Percentiles rank a stretch among this genome's conserved stretches.
Conservation (phyloP, 2,329 filamentous ascomycete species). For the Ophiostoma sp. region DNA sequence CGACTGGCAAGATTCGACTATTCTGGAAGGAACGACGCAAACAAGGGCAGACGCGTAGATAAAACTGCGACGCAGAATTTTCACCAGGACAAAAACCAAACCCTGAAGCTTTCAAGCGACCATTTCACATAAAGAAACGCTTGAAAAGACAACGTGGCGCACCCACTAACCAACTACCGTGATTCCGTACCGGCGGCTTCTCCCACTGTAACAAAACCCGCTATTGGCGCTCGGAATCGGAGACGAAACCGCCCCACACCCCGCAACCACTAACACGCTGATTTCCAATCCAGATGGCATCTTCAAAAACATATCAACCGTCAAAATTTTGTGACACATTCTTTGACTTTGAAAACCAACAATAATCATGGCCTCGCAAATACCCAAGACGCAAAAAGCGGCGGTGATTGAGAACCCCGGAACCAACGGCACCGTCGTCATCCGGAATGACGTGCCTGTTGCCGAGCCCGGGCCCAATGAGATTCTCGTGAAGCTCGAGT, state of each 20-base stretch:
- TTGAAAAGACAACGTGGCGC: not conserved
- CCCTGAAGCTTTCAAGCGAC: no score
- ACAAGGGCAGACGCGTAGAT: no score
- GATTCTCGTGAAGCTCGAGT: constrained; percentile 13
- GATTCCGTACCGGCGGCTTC: constrained; percentile 4
- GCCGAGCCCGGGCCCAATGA: constrained; percentile 10
- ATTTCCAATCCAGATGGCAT: not conserved
- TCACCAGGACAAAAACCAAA: no score
- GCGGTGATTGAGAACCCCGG: constrained; percentile 17
- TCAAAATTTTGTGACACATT: not conserved
- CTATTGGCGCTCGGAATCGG: not conserved
- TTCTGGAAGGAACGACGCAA: no score
- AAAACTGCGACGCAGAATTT: no score
- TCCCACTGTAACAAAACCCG: not conserved
- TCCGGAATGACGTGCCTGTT: constrained; percentile 2
- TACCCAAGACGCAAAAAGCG: constrained; percentile 1
- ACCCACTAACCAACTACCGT: not conserved
- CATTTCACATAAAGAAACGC: not conserved
- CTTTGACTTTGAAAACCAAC: not conserved
- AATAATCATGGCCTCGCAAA: not conserved
- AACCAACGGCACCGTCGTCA: not conserved
- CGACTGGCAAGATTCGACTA: no score
- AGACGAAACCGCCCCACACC: not conserved
- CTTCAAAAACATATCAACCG: not conserved
- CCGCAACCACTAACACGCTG: constrained; percentile 6